Conservation (phyloP, 1,139 yeast genomes). For the Starmera stellimalicola region DNA sequence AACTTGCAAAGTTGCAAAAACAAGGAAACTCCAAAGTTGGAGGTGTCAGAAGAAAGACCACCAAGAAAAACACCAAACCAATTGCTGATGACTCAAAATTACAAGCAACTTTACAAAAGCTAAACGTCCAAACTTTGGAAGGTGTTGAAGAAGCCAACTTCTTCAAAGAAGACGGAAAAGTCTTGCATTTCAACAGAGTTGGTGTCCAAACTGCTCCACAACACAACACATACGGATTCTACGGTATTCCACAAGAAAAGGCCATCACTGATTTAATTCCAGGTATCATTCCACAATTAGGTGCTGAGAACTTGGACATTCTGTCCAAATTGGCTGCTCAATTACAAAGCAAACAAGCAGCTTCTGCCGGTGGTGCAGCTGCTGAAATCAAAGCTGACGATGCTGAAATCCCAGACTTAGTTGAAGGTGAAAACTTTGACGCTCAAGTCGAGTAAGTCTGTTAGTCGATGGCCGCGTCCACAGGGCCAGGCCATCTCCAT, state of each 20-base stretch:
- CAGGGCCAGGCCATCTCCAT: no score
- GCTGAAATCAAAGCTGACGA: slow-evolving; percentile 31
- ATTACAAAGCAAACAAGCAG: slow-evolving; percentile 53
- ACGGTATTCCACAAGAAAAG: slow-evolving; percentile 94
- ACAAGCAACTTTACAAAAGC: slow-evolving; percentile 81
- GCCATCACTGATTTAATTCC: slow-evolving; percentile 90
- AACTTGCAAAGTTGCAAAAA: slow-evolving; percentile 77
- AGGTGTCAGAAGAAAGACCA: slow-evolving; percentile 73
- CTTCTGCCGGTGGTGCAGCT: slow-evolving; percentile 37
- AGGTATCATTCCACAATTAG: slow-evolving; percentile 90
- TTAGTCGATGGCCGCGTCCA: no score
- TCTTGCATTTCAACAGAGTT: slow-evolving; percentile 90
- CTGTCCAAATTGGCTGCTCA: slow-evolving; percentile 87
- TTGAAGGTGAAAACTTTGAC: slow-evolving; percentile 93
- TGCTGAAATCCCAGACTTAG: slow-evolving; percentile 74
- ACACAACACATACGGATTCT: slow-evolving; percentile 88
- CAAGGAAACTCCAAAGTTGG: slow-evolving; percentile 69
- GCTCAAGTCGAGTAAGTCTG: slow-evolving; percentile 58
- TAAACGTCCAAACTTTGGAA: slow-evolving; percentile 82
- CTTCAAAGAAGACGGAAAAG: slow-evolving; percentile 94
- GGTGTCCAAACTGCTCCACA: slow-evolving; percentile 91
- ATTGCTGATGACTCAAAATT: slow-evolving; percentile 83
- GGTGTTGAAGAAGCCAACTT: slow-evolving; percentile 96
- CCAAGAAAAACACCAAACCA: slow-evolving; percentile 47
- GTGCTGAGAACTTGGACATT: slow-evolving; percentile 90